Evolutionary conservation across 2,329 filamentous ascomycete genomes (phyloP).

Genomic region (Neofusicoccum ribis): DNA sequence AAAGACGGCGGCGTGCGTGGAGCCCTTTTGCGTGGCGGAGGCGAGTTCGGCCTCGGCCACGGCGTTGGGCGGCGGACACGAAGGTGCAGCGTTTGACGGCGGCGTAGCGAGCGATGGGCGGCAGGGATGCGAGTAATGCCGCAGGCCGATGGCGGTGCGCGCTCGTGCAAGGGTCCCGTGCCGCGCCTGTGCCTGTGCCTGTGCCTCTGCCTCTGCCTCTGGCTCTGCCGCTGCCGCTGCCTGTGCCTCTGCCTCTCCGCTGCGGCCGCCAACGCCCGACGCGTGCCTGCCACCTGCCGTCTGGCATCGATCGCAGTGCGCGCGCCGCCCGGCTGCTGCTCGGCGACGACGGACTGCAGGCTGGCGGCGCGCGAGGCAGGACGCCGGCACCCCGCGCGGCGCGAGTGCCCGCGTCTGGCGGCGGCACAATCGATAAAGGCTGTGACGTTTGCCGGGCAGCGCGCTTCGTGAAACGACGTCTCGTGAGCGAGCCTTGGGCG

Average conservation of each 20-base stretch:
- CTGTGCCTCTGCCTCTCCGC: no score
- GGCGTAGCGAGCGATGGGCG: slow-evolving; percentile 12
- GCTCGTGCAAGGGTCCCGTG: background rate
- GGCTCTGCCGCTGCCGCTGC: no score
- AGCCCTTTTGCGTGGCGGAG: background rate
- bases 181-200: background rate
- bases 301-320: no score
- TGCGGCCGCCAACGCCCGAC: no score
- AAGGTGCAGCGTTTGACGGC: slow-evolving; percentile 13
- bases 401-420: no score
- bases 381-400: no score
- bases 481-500: background rate
- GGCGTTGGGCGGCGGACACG: slow-evolving; percentile 5
- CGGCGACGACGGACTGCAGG: no score
- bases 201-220: background rate
- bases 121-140: slow-evolving; percentile 15
- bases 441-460: background rate
- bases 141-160: slow-evolving; percentile 4
- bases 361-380: no score
- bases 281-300: no score
- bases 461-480: background rate
- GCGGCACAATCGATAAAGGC: background rate
- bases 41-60: background rate
- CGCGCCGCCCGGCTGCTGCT: no score
- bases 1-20: background rate